Percentiles rank a stretch among this genome's conserved stretches.
These are phyloP conservation scores for Suillus brevipes DNA, from an alignment of 768 basidiomycete genomes.

Conservation along the genomic window DNA sequence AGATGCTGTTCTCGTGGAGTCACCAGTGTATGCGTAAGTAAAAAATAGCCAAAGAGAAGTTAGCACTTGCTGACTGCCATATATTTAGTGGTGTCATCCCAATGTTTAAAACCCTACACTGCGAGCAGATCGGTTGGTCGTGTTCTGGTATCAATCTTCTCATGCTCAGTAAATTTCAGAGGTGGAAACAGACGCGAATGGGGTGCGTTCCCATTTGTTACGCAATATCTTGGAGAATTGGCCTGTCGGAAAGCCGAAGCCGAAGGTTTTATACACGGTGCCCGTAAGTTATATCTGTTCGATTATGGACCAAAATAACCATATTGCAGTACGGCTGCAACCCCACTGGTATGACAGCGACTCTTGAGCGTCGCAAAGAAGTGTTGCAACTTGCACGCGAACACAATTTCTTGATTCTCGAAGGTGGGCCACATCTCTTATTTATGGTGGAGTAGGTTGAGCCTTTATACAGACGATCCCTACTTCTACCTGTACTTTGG, in stretches of 20 bases:
- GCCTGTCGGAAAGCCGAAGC: conserved; percentile 69
- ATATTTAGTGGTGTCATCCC: conserved; percentile 61
- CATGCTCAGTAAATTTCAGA: conserved; percentile 43
- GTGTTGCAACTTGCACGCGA: conserved; percentile 70
- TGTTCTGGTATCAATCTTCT: conserved; percentile 8
- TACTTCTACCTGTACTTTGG: conserved; percentile 81
- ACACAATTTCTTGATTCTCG: conserved; percentile 79
- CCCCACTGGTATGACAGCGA: conserved; percentile 80
- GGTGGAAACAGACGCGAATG: conserved; percentile 74
- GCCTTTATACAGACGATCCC: conserved; percentile 61
- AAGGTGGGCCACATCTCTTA: conserved; percentile 51
- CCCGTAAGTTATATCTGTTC: conserved; percentile 46
- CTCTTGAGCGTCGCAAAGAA: conserved; percentile 66
- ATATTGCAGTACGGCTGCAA: conserved; percentile 73
- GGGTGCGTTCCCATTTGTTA: conserved; percentile 61
- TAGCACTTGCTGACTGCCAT: conserved; percentile 13
- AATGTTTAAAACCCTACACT: conserved; percentile 54
- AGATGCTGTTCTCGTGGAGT: conserved; percentile 80
- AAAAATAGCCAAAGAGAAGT: conserved; percentile 11
- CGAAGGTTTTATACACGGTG: conserved; percentile 81
- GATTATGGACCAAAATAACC: conserved; percentile 7
- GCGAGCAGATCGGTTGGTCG: conserved; percentile 58
- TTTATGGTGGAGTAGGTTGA: background rate
- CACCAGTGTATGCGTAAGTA: conserved; percentile 73
- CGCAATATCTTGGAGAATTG: conserved; percentile 69